Conservation (phyloP, 208 protist genomes). For the Tetramitus jugosus region DNA sequence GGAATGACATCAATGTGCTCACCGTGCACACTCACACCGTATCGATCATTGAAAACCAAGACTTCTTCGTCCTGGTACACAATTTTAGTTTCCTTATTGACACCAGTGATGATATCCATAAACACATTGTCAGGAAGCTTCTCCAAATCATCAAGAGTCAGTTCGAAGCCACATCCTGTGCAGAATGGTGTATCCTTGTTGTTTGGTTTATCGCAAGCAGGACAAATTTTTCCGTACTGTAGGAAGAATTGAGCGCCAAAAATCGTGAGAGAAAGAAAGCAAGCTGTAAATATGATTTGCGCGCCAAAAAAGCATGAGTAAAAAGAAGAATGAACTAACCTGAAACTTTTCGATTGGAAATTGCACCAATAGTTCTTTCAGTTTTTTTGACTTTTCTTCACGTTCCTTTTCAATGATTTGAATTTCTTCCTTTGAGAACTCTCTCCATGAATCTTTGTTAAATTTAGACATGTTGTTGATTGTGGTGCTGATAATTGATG, state of each 20-base stretch:
- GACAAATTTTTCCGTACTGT: too few relatives aligned
- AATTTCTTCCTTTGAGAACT: neutral
- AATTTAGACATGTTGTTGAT: neutral
- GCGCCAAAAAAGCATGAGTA: too few relatives aligned
- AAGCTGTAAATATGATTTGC: too few relatives aligned
- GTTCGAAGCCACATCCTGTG: neutral
- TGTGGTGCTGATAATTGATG: neutral
- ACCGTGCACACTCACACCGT: neutral
- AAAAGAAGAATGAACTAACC: too few relatives aligned
- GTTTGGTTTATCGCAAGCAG: conserved; percentile 11
- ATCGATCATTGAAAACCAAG: conserved; percentile 17
- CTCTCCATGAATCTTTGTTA: neutral
- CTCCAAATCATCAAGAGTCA: neutral
- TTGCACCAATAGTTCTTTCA: too few relatives aligned
- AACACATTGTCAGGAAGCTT: conserved; percentile 19
- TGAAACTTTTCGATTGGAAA: too few relatives aligned
- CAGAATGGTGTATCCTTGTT: neutral
- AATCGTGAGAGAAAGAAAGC: too few relatives aligned
- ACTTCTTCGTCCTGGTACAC: neutral
- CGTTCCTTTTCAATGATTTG: neutral
- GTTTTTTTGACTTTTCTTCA: neutral
- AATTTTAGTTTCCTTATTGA: neutral
- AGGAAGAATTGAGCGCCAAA: too few relatives aligned
- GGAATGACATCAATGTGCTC: conserved; percentile 22
- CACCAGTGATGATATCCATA: conserved; percentile 3